Base-by-base conservation (phyloP, 2,329 filamentous ascomycete species). In the Fusarium newnesense region DNA sequence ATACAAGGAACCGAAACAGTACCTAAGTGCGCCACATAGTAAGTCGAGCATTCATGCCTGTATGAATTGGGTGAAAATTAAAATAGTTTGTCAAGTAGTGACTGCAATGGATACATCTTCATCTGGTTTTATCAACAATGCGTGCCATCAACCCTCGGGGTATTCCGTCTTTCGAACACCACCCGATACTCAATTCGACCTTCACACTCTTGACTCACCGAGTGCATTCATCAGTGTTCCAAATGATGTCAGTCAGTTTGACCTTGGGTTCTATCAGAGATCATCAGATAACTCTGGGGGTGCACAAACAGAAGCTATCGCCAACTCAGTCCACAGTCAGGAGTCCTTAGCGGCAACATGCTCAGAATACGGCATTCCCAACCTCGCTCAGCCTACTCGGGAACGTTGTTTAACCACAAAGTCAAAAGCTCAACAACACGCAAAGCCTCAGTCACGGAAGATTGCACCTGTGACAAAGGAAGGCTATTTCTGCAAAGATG, bases 401-500 rank as follows among this genome's bases (percentile, higher is more conserved):
- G 15, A 44, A 11, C 0, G 18, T 7, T 3, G 11, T 18, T 11
- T 15, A 24, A 1, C 5, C 5, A 2, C 16, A 44, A 11, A 3
- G 18, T 12, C 43, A 11, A 12, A 28, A 13, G 7, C 3, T 26
- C 43, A 24, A 26, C 8, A 28, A 26, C 6, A 26, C 10, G 4
- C 2, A 26, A 13, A 15, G 4, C 4, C 7, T 0, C 19, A 4
- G 9, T 9, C n/a, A n/a, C n/a, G n/a, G n/a, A n/a, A n/a, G n/a
- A n/a, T n/a, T n/a, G n/a, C n/a, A n/a, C n/a, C n/a, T n/a, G n/a
- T n/a, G n/a, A n/a, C n/a, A 16, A 30, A 30, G 44, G 19, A n/a
- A 49, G 6, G 19, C 2, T 3, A 16, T 11, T 12, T 10, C 24
- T 24, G 24, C 24, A 24, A 24, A n/a, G n/a, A n/a, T n/a, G n/a